These are phyloP conservation scores for Nothophoma quercina DNA, from an alignment of 2,329 filamentous ascomycete genomes.

Conservation along the genomic window DNA sequence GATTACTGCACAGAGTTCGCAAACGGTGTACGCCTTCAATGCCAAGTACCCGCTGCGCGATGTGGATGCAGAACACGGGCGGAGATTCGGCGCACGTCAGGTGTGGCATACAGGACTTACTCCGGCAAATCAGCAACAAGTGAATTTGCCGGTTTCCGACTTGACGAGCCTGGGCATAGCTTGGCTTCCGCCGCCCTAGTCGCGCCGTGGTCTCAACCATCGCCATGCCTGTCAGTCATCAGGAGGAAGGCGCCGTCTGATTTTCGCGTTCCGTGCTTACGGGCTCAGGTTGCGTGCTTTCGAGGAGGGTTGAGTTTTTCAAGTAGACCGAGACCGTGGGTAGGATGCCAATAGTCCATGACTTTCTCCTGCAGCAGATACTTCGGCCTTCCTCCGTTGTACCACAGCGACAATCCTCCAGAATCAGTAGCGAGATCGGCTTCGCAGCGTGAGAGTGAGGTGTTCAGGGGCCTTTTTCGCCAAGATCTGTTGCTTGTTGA, in stretches of 20 bases:
- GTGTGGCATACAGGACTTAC: background rate
- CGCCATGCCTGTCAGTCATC: slow-evolving; percentile 8
- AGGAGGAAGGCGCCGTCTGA: background rate
- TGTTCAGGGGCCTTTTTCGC: background rate
- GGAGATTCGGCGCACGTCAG: slow-evolving; percentile 41
- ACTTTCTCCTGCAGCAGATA: background rate
- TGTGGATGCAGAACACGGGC: slow-evolving; percentile 23
- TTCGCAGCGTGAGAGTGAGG: slow-evolving; percentile 11
- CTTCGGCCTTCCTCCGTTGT: background rate
- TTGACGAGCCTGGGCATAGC: slow-evolving; percentile 35
- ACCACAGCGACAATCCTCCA: background rate
- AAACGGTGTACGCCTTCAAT: slow-evolving; percentile 9
- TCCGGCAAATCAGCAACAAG: slow-evolving; percentile 28
- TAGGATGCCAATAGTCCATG: background rate
- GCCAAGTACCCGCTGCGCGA: slow-evolving; percentile 37
- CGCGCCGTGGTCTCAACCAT: slow-evolving; percentile 8
- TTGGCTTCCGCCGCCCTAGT: slow-evolving; percentile 32
- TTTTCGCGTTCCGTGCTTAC: slow-evolving; percentile 13
- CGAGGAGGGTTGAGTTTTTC: background rate
- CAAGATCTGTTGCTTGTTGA: background rate
- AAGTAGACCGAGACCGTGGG: background rate
- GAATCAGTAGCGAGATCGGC: background rate
- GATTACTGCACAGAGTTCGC: background rate
- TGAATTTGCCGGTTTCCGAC: slow-evolving; percentile 34
- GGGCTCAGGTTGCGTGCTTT: slow-evolving; percentile 12